These are phyloP conservation scores for Paecilomyces dactylethromorphus DNA, from an alignment of 2,329 filamentous ascomycete genomes.

Conservation along the genomic window DNA sequence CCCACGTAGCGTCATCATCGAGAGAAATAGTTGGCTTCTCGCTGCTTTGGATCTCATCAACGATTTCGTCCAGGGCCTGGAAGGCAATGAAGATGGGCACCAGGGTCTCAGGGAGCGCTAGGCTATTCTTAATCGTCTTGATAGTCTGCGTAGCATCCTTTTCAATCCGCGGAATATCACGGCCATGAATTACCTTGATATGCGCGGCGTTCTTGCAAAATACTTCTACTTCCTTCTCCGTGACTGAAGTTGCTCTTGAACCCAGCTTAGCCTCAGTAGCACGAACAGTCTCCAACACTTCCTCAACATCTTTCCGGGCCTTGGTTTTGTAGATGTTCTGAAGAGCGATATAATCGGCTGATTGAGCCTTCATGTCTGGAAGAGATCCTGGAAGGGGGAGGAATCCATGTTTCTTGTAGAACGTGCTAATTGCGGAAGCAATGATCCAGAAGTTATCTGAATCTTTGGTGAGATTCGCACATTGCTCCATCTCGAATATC, in stretches of 20 bases:
- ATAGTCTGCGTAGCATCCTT: conserved; percentile 34
- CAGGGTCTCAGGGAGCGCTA: conserved; percentile 50
- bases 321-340: conserved; percentile 92
- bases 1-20: conserved; percentile 28
- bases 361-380: conserved; percentile 97
- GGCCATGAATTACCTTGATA: conserved; percentile 74
- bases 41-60: conserved; percentile 49
- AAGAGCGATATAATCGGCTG: conserved; percentile 78
- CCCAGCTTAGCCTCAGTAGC: conserved; percentile 46
- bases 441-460: conserved; percentile 82
- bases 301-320: conserved; percentile 68
- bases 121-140: conserved; percentile 33
- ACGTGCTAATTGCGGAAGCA: conserved; percentile 68
- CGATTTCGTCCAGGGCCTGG: conserved; percentile 36
- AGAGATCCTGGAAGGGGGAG: conserved; percentile 81
- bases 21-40: conserved; percentile 15
- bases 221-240: conserved; percentile 70
- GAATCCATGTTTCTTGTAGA: conserved; percentile 64
- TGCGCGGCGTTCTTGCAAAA: conserved; percentile 96
- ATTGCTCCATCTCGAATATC: conserved; percentile 67
- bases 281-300: conserved; percentile 64
- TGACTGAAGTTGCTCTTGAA: conserved; percentile 44
- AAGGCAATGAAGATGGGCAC: conserved; percentile 65
- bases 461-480: conserved; percentile 35
- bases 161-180: conserved; percentile 46